Base-by-base conservation (phyloP, 305 asterid species). In the Striga hermonthica region DNA sequence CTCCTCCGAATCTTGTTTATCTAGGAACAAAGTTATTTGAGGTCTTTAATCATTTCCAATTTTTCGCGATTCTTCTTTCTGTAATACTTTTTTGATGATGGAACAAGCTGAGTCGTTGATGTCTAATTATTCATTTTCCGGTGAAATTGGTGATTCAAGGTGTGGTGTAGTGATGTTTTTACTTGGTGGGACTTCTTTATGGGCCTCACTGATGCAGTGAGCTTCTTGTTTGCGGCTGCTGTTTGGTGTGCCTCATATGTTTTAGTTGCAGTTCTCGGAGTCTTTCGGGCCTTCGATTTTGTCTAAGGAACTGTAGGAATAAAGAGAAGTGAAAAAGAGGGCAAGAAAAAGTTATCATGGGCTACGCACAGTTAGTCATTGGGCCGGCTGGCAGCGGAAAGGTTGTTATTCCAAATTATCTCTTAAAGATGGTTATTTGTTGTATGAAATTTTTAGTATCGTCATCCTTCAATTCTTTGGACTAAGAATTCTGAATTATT, bases 371-470 rank as follows among this genome's bases (percentile, higher is more conserved):
- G 69, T 82, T 89, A 5, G 95, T 92, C 70, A 92, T 89, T 74
- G 97, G 98, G 62, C 98, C 96, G 73, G 98, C 97, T 11, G 97
- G 98, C 75, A 87, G 97, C 74, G 96, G 97, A 65, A 89, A 92
- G 97, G 98, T 92, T 74, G 72, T 67, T 64, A 9, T 43, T 64
- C 11, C 39, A 65, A 60, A 3, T 54, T 49, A 9, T 56, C 13
- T 10, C 47, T 59, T 67, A 12, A 62, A 31, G 56, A n/a, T 64
- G 60, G 45, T 67, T 14, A 49, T 43, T 36, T 39, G n/a, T 15
- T 45, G 28, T 58, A 34, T 70, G 41, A 44, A 64, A n/a, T 62
- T 31, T 64, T 59, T 53, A 2, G 57, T 43, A 31, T 28, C 2
- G 5, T 7, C 8, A 15, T 40, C 35, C 11, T 15, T 41, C 37